Base-by-base conservation (phyloP, 1,284 basidiomycete species). In the Mrakiaceae sp. region DNA sequence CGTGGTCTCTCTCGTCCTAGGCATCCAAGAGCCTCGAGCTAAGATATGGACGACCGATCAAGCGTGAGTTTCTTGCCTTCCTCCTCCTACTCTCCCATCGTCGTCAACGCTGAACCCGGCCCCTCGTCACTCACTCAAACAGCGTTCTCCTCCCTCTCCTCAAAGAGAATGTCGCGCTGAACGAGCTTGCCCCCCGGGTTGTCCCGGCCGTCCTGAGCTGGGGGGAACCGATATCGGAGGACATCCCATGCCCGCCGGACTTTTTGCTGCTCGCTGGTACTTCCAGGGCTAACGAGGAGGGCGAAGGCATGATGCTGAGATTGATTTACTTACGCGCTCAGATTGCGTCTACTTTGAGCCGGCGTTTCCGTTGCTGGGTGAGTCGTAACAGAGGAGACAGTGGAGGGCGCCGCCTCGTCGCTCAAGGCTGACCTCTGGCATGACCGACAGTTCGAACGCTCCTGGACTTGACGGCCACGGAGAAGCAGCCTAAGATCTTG, bases 331-430 rank as follows among this genome's bases (percentile, higher is more conserved):
- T 27, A 2, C 27, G 27, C 27, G 27, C 27, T 27, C 27, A n/a
- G 69, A 70, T 61, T 70, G 69, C 61, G 67, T 70, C n/a, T 70
- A 70, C 53, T 67, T 69, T 44, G 67, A 68, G 48, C 68, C 63
- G 8, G 43, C 51, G 8, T 67, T 64, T 46, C 60, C 58, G 40
- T 47, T 64, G 4, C 55, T 64, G 12, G 62, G 58, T 60, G 42
- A 27, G 44, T 55, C 9, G 27, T 1, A 3, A 27, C 27, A 27
- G 27, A 27, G 27, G 27, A 27, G 27, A 27, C 27, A 27, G 27
- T 27, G 27, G 27, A 27, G 27, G 27, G 27, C 27, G 5, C 2
- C 39, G 11, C 46, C 42, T 47, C 12, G 5, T 49, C 16, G 62
- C 27, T 58, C 52, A 63, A 56, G 63, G 2, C 54, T 67, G 9